Evolutionary conservation across 768 basidiomycete genomes (phyloP), one percentile per base, ranked within the genome.

Genomic region (Cystofilobasidium capitatum): DNA sequence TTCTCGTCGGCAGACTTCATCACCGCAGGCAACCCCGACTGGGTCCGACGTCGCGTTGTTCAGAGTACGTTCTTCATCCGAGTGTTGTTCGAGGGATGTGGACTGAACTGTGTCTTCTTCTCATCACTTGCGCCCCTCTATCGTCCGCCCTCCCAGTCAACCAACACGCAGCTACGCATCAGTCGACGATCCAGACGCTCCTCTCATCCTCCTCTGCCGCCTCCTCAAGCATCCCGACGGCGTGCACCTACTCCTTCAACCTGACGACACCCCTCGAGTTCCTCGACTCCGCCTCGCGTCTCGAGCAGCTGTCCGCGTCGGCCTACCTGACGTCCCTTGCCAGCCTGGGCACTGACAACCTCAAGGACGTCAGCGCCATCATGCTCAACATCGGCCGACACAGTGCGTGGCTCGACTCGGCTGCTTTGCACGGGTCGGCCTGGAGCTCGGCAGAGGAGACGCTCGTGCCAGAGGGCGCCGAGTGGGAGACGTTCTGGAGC

Each of bases 381-480:
- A 78, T 87, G 51, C 77, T 83, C 20, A 81, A 81, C 61, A 84
- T 87, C 72, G 80, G 84, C 29, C 81, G 85, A 39, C 86, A 87
- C 66, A 80, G 83, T 16, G 78, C 81, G 1, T 88, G 85, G 85
- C 75, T 87, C 42, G 78, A 80, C 69, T 80, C 81, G 1, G 79
- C 82, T 20, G 80, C 83, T 47, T 76, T 78, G 66, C 77, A 81
- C 60, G 75, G 75, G 31, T 78, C 80, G 44, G 79, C 83, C 0
- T 87, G 85, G 85, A 82, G 81, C 63, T 80, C 81, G 2, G 77
- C 84, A 10, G 83, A 84, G 72, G 84, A 86, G 73, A 84, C 74
- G 69, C 75, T 72, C 61, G 74, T 80, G 33, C 74, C 64, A 73
- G 78, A 80, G 74, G 67, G 60, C 72, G 78, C 81, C 64, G 81